Base-by-base conservation (phyloP, 805 yeast genomes). In the Metschnikowia vanudenii region DNA sequence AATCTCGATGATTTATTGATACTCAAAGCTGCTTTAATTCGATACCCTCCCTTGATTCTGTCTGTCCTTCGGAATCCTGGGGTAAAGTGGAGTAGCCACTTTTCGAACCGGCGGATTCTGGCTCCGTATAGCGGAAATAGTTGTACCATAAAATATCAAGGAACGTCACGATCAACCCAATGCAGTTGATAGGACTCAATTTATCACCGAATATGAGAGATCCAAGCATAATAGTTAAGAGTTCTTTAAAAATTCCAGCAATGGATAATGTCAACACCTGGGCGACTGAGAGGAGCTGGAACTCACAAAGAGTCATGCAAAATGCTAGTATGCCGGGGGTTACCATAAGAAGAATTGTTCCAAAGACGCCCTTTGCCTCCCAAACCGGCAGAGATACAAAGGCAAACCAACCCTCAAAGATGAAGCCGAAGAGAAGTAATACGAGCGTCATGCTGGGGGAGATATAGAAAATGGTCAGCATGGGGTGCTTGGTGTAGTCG, bases 201-300 rank as follows among this genome's bases (percentile, higher is more conserved):
- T 65, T 64, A 63, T 94, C 99, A 34, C 85, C 84, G 63, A 89
- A 88, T 1, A 91, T 73, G 4, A 88, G 52, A 28, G 78, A 67
- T 47, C 92, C 81, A 3, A 83, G 70, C 1, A 84, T 75, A 32
- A 94, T 89, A 0, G 99, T 94, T 39, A 91, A 70, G 13, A 94
- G 73, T 63, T 94, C 99, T 62, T 94, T 94, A 63, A 92, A 87
- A 14, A 94, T 87, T 1, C 99, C 99, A 0, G 95, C 96, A 36
- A 94, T 80, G 5, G 95, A 84, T 26, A 94, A 68, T 0, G 99
- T 91, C 37, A 91, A 74, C 12, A 94, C 89, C 46, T 88, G 86
- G 0, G 97, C 87, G 36, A 84, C 80, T 45, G 86, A 84, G 43
- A 94, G 74, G 7, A 94, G 79, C 46, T 86, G 82, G 67, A 88